Percentiles rank a stretch among this genome's conserved stretches.
Evolutionary conservation across 768 basidiomycete genomes (phyloP).

Genomic region (Boletus huronensis): DNA sequence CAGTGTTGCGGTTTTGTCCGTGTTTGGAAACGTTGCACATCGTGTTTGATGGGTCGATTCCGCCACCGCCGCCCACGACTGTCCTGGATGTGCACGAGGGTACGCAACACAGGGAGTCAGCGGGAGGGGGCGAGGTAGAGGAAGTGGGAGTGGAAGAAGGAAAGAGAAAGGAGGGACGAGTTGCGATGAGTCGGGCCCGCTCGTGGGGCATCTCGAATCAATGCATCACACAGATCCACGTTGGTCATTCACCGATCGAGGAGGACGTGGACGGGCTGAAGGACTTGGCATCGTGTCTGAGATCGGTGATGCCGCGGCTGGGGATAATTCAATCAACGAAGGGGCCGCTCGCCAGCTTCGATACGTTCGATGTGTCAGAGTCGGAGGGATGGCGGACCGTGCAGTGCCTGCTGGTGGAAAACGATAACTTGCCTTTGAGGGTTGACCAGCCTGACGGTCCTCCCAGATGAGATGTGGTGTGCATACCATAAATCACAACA

Average conservation of each 20-base stretch:
- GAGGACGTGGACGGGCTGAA: not conserved
- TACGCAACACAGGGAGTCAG: not conserved
- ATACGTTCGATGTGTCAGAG: not conserved
- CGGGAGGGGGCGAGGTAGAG: not conserved
- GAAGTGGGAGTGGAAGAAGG: not conserved
- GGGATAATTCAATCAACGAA: not conserved
- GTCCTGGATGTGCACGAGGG: not conserved
- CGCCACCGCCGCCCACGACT: not conserved
- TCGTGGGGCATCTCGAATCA: slow-evolving; percentile 6
- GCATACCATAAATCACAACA: too few relatives aligned
- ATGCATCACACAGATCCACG: slow-evolving; percentile 7
- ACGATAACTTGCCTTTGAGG: too few relatives aligned
- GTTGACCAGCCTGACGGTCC: not conserved
- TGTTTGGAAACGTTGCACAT: slow-evolving; percentile 10
- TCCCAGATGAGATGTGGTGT: not conserved
- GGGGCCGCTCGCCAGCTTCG: not conserved
- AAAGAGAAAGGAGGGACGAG: not conserved
- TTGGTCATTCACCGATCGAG: slow-evolving; percentile 14
- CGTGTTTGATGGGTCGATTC: slow-evolving; percentile 14
- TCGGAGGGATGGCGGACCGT: not conserved
- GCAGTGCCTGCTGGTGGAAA: not conserved
- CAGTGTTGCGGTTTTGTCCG: slow-evolving; percentile 11
- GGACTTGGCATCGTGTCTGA: slow-evolving; percentile 8
- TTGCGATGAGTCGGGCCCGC: not conserved
- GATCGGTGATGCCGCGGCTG: slow-evolving; percentile 11